These are phyloP conservation scores for Solanum phureja DNA, from an alignment of 257 asterid species.

Conservation along the genomic window DNA sequence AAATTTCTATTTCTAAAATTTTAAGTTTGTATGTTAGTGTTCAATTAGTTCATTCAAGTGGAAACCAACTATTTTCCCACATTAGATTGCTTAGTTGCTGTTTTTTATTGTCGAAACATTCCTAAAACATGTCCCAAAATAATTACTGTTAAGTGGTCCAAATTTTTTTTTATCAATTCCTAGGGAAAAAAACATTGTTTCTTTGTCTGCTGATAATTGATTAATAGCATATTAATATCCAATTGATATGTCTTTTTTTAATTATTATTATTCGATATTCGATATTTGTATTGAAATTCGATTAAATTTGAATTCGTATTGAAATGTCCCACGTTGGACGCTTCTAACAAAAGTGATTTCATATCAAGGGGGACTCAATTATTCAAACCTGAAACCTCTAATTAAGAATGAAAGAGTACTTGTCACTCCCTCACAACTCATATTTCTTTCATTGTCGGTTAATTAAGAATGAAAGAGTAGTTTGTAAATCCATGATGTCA, in stretches of 20 bases:
- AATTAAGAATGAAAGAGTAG: neutral
- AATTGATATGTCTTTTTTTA: neutral
- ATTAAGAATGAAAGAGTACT: neutral
- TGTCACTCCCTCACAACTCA: neutral
- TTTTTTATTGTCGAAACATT: neutral
- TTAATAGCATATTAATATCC: neutral
- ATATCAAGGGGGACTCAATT: neutral
- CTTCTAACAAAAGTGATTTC: fast-evolving
- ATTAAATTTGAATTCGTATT: neutral
- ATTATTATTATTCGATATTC: too few relatives aligned
- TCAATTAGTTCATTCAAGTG: neutral
- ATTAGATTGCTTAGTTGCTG: neutral
- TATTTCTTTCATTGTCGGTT: fast-evolving
- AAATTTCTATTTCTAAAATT: neutral
- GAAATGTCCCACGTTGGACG: fast-evolving
- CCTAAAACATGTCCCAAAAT: neutral
- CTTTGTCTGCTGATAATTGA: neutral
- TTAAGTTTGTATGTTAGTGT: neutral
- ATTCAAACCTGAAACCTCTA: neutral
- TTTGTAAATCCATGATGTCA: neutral
- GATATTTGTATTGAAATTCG: neutral
- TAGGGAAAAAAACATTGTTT: neutral
- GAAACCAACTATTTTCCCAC: neutral
- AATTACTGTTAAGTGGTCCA: neutral
- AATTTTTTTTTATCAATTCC: neutral